Evolutionary conservation across 139 green algal genomes (phyloP).

Genomic region (Edaphochlamys debaryana): DNA sequence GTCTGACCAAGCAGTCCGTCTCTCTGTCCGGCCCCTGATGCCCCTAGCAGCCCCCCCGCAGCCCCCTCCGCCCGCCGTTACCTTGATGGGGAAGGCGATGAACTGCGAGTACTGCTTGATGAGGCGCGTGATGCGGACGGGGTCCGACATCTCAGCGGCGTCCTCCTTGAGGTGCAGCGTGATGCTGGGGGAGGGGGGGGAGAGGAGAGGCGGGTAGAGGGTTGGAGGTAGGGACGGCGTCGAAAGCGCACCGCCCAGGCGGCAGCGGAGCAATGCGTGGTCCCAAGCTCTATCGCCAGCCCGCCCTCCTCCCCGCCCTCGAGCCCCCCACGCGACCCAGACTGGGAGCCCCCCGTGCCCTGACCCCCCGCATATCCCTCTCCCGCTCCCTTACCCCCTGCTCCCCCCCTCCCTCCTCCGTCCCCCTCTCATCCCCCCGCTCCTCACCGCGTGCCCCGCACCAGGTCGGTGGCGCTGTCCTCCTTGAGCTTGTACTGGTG

Average conservation of each 20-base stretch:
- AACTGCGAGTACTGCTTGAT: slow-evolving; percentile 99
- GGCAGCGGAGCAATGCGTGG: neutral
- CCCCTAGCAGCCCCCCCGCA: too few relatives aligned
- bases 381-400: neutral
- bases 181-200: slow-evolving; percentile 60
- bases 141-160: slow-evolving; percentile 81
- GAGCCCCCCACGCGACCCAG: too few relatives aligned
- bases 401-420: neutral
- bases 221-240: neutral
- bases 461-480: slow-evolving; percentile 63
- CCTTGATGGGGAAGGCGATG: slow-evolving; percentile 98
- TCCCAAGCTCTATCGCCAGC: too few relatives aligned
- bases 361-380: neutral
- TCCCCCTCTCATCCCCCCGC: neutral
- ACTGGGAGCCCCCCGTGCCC: too few relatives aligned
- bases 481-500: slow-evolving; percentile 87
- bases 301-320: too few relatives aligned
- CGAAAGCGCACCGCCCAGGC: too few relatives aligned
- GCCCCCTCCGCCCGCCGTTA: too few relatives aligned
- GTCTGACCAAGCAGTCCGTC: too few relatives aligned
- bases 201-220: neutral
- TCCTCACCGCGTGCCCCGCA: slow-evolving; percentile 77
- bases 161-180: slow-evolving; percentile 97
- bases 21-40: too few relatives aligned
- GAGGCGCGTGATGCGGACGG: slow-evolving; percentile 78